Base-by-base conservation (phyloP, 495 filamentous ascomycete genomes). In the Aspergillus avenaceus region DNA sequence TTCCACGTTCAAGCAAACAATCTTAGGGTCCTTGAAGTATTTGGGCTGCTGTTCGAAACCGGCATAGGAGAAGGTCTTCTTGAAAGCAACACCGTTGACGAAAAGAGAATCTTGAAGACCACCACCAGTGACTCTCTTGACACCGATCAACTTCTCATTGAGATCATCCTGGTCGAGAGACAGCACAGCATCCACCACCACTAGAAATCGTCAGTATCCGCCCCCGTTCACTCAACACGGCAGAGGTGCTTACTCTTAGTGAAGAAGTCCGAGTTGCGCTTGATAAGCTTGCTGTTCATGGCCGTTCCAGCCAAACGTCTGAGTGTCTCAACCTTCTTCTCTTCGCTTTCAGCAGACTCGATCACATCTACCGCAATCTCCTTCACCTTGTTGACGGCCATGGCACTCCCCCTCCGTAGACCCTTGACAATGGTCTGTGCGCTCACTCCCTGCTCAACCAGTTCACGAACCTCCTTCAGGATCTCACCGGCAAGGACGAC, bases 41-140 rank as follows among this genome's bases (percentile, higher is more conserved):
- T 98, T 98, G 47, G 93, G 93, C 74, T 98, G 93, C 70, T 98
- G 93, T 71, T 98, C 93, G 72, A 98, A 98, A 58, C 93, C 93
- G 59, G 93, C 93, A 65, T 98, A 98, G 31, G 93, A 90, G 73
- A 98, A 98, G 36, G 93, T 98, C 78, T 98, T 98, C 80, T 98
- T 98, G 78, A 98, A 98, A 28, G 93, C 91, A 38, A 98, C 93
- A 64, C 93, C 93, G 67, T 98, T 91, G 58, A 98, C 86, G 73
- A 97, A 98, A 27, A 97, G 82, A 8, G 91, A 96, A 65, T 98
- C 93, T 63, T 96, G 92, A 16, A 98, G 82, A 40, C 90, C 95
- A 72, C 93, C 93, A 65, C 93, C 93, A 42, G 91, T 92, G 51
- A 97, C 87, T 72, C 96, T 96, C 77, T 98, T 98, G 65, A 97